These are phyloP conservation scores for Trichoderma arundinaceum DNA, from an alignment of 2,329 filamentous ascomycete genomes.

Conservation along the genomic window DNA sequence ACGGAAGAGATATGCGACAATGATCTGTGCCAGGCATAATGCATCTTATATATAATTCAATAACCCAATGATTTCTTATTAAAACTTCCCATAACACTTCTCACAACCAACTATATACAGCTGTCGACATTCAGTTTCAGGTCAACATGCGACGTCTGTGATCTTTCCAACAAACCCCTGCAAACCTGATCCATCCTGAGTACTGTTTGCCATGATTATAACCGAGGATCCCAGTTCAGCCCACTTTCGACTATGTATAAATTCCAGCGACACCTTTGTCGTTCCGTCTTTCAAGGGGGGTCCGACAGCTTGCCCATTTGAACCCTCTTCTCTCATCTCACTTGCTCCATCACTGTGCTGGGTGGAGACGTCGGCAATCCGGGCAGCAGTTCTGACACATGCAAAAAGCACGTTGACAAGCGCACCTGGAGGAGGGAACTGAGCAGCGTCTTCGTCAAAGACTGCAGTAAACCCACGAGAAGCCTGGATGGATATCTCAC, in stretches of 20 bases:
- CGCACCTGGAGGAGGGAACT: slow-evolving; percentile 67
- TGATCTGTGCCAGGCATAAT: background rate
- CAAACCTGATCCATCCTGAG: slow-evolving; percentile 68
- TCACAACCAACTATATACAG: background rate
- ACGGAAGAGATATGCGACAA: background rate
- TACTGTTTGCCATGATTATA: slow-evolving; percentile 73
- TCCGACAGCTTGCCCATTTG: slow-evolving; percentile 50
- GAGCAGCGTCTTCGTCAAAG: slow-evolving; percentile 69
- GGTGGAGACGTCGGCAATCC: slow-evolving; percentile 64
- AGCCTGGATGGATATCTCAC: slow-evolving; percentile 64
- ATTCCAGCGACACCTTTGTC: slow-evolving; percentile 67
- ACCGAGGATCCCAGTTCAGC: slow-evolving; percentile 73
- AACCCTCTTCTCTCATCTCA: slow-evolving; percentile 37
- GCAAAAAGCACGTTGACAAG: slow-evolving; percentile 84
- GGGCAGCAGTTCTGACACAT: slow-evolving; percentile 82
- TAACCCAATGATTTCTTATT: background rate
- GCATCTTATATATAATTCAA: slow-evolving; percentile 4
- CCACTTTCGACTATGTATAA: slow-evolving; percentile 74
- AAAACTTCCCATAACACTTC: background rate
- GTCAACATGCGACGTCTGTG: slow-evolving; percentile 62
- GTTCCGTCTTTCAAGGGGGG: slow-evolving; percentile 33
- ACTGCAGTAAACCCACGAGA: slow-evolving; percentile 73
- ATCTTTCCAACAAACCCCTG: slow-evolving; percentile 76
- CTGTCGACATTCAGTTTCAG: background rate
- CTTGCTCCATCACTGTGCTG: slow-evolving; percentile 30